Conservation (phyloP, 2,329 filamentous ascomycete genomes). For the Phaeomoniella chlamydospora region DNA sequence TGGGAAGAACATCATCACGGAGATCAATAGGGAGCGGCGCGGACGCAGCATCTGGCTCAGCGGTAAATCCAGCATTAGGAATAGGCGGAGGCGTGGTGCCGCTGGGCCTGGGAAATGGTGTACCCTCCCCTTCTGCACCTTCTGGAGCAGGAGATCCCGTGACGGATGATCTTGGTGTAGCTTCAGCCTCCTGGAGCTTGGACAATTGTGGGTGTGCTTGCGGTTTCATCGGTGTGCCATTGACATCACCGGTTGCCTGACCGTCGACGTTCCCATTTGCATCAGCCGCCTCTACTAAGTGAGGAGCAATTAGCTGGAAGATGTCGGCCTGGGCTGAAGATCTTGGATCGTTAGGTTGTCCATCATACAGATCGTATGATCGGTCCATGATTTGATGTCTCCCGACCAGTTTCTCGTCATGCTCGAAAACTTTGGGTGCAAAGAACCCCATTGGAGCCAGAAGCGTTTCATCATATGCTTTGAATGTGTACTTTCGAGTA, state of each 20-base stretch:
- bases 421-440: constrained; percentile 75
- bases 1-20: constrained; percentile 66
- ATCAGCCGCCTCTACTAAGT: constrained; percentile 7
- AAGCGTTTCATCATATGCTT: constrained; percentile 91
- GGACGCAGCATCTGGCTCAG: constrained; percentile 14
- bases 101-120: constrained; percentile 2
- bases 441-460: constrained; percentile 94
- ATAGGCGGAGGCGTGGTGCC: constrained; percentile 6
- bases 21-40: constrained; percentile 37
- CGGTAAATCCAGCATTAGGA: constrained; percentile 6
- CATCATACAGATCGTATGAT: constrained; percentile 88
- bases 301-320: constrained; percentile 34
- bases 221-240: constrained; percentile 28
- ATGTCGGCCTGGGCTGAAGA: constrained; percentile 69
- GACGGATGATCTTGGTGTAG: constrained; percentile 46
- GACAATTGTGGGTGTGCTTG: constrained; percentile 53
- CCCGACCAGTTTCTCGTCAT: constrained; percentile 57
- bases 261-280: constrained; percentile 15
- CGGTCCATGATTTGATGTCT: constrained; percentile 70
- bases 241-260: constrained; percentile 10
- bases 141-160: constrained; percentile 24
- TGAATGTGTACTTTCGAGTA: constrained; percentile 87
- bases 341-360: constrained; percentile 77
- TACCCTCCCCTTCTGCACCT: constrained; percentile 4
- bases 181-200: constrained; percentile 15